phyloP scores from a whole-genome alignment of 768 basidiomycete species.

The Hebeloma cylindrosporum region DNA sequence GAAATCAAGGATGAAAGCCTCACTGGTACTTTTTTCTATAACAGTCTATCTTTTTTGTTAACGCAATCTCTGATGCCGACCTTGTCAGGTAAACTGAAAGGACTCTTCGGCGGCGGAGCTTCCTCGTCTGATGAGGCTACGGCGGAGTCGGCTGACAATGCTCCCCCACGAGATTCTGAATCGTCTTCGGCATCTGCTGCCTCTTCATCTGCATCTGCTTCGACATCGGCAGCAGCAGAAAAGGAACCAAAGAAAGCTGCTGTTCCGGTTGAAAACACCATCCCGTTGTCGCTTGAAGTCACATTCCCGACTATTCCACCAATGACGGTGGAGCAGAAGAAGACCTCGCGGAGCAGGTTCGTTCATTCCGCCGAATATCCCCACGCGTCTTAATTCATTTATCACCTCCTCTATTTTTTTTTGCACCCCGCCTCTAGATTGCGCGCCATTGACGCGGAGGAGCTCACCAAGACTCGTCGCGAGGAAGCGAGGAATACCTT shows the following conservation, averaged over 20 bases:
- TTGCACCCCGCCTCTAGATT: slow-evolving; percentile 48
- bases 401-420: not conserved
- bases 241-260: slow-evolving; percentile 31
- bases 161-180: slow-evolving; percentile 43
- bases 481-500: slow-evolving; percentile 92
- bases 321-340: slow-evolving; percentile 78
- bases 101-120: slow-evolving; percentile 71
- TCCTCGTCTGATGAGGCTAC: slow-evolving; percentile 41
- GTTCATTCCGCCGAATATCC: too few species aligned
- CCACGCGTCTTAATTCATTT: slow-evolving; percentile 2
- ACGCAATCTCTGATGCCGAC: slow-evolving; percentile 14
- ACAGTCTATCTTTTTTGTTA: not conserved
- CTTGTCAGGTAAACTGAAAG: slow-evolving; percentile 78
- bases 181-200: slow-evolving; percentile 17
- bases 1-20: slow-evolving; percentile 82
- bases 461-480: slow-evolving; percentile 70
- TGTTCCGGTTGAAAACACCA: slow-evolving; percentile 56
- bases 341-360: slow-evolving; percentile 68
- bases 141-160: slow-evolving; percentile 41
- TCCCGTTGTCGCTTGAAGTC: slow-evolving; percentile 62
- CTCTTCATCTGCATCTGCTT: slow-evolving; percentile 17
- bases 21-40: slow-evolving; percentile 47
- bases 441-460: slow-evolving; percentile 73
- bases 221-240: slow-evolving; percentile 35
- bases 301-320: slow-evolving; percentile 69